Conservation (phyloP, 148 eudicot genomes). For the Amaranthus palmeri region DNA sequence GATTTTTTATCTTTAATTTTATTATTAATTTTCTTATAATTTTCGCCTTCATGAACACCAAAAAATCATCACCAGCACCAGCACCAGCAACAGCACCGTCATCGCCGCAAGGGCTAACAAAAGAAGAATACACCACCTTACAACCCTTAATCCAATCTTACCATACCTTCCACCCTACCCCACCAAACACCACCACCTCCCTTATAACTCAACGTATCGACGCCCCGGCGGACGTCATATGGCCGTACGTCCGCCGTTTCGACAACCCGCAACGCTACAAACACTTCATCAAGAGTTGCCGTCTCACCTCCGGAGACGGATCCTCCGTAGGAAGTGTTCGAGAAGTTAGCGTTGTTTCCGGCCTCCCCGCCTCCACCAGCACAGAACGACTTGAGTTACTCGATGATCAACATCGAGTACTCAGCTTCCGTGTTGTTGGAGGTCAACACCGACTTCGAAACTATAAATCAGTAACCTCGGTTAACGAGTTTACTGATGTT, state of each 20-base stretch:
- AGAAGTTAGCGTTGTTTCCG: slow-evolving; percentile 72
- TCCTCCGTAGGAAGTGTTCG: slow-evolving; percentile 53
- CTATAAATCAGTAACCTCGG: slow-evolving; percentile 68
- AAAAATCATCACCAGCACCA: slow-evolving; percentile 11
- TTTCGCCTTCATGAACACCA: slow-evolving; percentile 16
- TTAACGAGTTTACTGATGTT: slow-evolving; percentile 44
- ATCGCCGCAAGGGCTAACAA: slow-evolving; percentile 47
- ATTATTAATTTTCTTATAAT: too few species aligned
- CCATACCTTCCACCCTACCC: slow-evolving; percentile 49
- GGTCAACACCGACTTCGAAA: slow-evolving; percentile 74
- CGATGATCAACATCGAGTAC: slow-evolving; percentile 48
- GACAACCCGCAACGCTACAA: slow-evolving; percentile 79
- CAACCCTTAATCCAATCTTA: slow-evolving; percentile 43
- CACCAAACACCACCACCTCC: slow-evolving; percentile 72
- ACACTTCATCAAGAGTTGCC: slow-evolving; percentile 83
- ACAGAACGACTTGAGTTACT: slow-evolving; percentile 67
- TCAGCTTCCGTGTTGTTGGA: slow-evolving; percentile 73
- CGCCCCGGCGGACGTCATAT: slow-evolving; percentile 54
- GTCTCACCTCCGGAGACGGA: slow-evolving; percentile 46
- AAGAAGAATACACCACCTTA: slow-evolving; percentile 42
- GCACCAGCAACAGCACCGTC: neutral
- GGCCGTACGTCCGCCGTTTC: slow-evolving; percentile 67
- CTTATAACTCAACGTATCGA: slow-evolving; percentile 69
- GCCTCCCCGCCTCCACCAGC: slow-evolving; percentile 75
- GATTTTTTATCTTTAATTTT: neutral